These are phyloP conservation scores for Cercospora nicotianae DNA, from an alignment of 2,329 filamentous ascomycete species.

Conservation along the genomic window DNA sequence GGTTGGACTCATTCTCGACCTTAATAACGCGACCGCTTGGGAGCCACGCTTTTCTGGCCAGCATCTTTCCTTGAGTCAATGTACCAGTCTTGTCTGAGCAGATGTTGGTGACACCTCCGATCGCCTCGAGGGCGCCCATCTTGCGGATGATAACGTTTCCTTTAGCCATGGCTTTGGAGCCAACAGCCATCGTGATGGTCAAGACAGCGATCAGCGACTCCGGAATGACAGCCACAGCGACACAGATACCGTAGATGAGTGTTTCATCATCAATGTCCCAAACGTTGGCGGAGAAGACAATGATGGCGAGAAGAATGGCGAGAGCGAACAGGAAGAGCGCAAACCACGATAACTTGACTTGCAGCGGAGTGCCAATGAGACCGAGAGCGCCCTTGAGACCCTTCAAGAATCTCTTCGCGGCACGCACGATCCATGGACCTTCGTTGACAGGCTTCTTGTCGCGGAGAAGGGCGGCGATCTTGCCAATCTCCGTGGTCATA, in stretches of 20 bases:
- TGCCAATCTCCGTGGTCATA: slow-evolving; percentile 67
- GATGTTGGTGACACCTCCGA: slow-evolving; percentile 65
- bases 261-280: slow-evolving; percentile 45
- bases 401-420: slow-evolving; percentile 51
- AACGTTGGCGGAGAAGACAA: slow-evolving; percentile 64
- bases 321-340: slow-evolving; percentile 76
- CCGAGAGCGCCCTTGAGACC: slow-evolving; percentile 48
- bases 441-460: slow-evolving; percentile 35
- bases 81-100: slow-evolving; percentile 71
- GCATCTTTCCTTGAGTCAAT: slow-evolving; percentile 57
- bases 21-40: slow-evolving; percentile 59
- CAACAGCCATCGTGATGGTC: slow-evolving; percentile 66
- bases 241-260: slow-evolving; percentile 51
- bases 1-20: slow-evolving; percentile 56
- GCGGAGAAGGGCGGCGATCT: slow-evolving; percentile 54
- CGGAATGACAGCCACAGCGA: slow-evolving; percentile 50
- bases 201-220: slow-evolving; percentile 63
- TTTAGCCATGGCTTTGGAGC: slow-evolving; percentile 63
- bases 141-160: slow-evolving; percentile 65
- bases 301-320: slow-evolving; percentile 67
- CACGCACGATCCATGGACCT: slow-evolving; percentile 23
- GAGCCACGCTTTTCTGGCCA: slow-evolving; percentile 61
- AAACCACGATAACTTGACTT: slow-evolving; percentile 81
- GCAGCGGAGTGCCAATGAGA: slow-evolving; percentile 70
- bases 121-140: slow-evolving; percentile 63